Percentiles rank a stretch among this genome's conserved stretches.
phyloP scores from a whole-genome alignment of 768 basidiomycete species.

The Cyclocybe cylindracea region DNA sequence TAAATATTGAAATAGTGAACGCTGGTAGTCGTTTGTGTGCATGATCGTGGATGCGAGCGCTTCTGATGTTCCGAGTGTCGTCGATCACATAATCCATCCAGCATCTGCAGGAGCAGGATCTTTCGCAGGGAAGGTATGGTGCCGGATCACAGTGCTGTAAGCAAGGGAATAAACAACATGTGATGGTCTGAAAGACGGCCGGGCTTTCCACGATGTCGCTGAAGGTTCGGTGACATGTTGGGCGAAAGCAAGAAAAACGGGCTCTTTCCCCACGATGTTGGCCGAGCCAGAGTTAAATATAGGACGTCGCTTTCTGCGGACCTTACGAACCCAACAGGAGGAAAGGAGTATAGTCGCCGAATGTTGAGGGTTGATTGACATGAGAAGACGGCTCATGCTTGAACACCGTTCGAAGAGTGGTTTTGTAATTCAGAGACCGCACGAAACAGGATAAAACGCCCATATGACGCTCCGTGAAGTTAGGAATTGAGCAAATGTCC shows the following conservation, averaged over 20 bases:
- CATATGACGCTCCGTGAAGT: conserved; percentile 8
- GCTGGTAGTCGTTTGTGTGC: no score
- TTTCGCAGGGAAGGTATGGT: no score
- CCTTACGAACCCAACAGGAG: conserved; percentile 1
- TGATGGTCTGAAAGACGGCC: no score
- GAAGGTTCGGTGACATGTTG: conserved; percentile 12
- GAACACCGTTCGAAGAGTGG: not conserved
- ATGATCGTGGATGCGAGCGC: no score
- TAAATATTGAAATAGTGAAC: no score
- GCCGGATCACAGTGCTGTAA: no score
- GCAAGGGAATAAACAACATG: no score
- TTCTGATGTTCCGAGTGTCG: no score
- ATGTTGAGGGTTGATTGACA: conserved; percentile 3
- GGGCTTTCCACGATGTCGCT: conserved; percentile 18
- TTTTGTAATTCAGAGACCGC: not conserved
- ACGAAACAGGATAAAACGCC: no score
- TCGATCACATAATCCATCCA: no score
- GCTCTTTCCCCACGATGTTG: conserved; percentile 12
- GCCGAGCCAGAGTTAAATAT: conserved; percentile 10
- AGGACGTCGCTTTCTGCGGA: not conserved
- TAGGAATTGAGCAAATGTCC: conserved; percentile 5
- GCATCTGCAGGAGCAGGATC: no score
- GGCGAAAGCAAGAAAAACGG: conserved; percentile 8
- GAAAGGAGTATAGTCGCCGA: conserved; percentile 11
- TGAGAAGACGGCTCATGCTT: conserved; percentile 1